Conservation (phyloP, 208 protist species). For the Phytomonas serpens region DNA sequence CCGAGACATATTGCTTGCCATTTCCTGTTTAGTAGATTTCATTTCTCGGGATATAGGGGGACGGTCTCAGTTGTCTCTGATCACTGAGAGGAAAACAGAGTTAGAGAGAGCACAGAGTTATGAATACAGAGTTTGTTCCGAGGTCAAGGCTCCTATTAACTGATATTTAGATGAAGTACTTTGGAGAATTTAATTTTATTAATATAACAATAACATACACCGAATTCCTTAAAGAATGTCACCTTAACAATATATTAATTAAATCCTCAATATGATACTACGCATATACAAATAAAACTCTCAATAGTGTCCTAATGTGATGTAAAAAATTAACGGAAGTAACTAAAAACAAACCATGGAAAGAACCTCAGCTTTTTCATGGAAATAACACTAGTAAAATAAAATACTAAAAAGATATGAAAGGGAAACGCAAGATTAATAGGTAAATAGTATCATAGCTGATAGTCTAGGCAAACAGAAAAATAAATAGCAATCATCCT, state of each 20-base stretch:
- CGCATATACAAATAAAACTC: background rate
- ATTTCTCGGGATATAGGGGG: background rate
- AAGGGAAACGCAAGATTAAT: background rate
- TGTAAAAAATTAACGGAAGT: background rate
- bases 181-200: background rate
- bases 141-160: background rate
- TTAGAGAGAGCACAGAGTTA: background rate
- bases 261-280: background rate
- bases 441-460: background rate
- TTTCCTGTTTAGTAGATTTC: background rate
- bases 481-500: background rate
- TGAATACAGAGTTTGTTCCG: background rate
- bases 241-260: background rate
- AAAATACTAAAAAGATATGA: background rate
- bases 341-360: background rate
- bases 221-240: background rate
- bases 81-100: background rate
- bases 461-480: slow-evolving; percentile 1
- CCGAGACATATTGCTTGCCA: background rate
- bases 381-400: background rate
- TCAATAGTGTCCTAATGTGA: slow-evolving; percentile 4
- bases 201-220: background rate
- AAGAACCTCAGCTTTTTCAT: background rate
- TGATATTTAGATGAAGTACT: background rate
- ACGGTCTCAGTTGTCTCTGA: background rate